phyloP scores from a whole-genome alignment of 2,329 filamentous ascomycete genomes.

The Nemania serpens region DNA sequence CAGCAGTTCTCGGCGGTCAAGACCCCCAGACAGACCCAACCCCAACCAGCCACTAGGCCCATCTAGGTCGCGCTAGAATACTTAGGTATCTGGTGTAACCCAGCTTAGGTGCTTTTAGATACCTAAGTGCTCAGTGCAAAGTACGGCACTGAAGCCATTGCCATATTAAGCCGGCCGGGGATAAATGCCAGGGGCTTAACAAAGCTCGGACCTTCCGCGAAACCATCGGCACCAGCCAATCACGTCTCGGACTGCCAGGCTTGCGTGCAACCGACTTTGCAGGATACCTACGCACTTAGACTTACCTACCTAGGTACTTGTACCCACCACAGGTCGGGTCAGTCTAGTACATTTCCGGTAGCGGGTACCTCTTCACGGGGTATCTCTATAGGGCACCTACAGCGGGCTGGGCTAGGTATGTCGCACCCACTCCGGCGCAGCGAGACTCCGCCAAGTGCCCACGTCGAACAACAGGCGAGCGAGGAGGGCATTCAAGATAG shows the following conservation, averaged over 20 bases:
- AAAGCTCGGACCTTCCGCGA: constrained; percentile 27
- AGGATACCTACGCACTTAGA: not conserved
- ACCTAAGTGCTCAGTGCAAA: too few relatives aligned
- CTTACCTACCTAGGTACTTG: not conserved
- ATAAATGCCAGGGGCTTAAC: constrained; percentile 8
- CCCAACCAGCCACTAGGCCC: not conserved
- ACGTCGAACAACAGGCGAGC: constrained; percentile 27
- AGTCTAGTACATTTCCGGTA: not conserved
- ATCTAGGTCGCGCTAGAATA: too few relatives aligned
- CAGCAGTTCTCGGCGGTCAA: constrained; percentile 11
- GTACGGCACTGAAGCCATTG: too few relatives aligned
- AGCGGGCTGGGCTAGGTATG: constrained; percentile 41
- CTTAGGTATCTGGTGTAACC: too few relatives aligned
- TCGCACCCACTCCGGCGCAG: constrained; percentile 57
- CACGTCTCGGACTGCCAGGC: constrained; percentile 11
- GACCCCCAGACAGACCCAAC: constrained; percentile 4
- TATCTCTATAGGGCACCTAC: not conserved
- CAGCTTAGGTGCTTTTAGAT: too few relatives aligned
- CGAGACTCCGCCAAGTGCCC: constrained; percentile 46
- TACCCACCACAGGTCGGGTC: not conserved
- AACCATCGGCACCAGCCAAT: constrained; percentile 22
- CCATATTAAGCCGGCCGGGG: constrained; percentile 16
- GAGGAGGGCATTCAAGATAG: constrained; percentile 47
- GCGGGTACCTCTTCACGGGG: not conserved
- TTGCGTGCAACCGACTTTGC: constrained; percentile 10